Percentiles rank a stretch among this genome's conserved stretches.
Evolutionary conservation across 2,329 filamentous ascomycete species (phyloP).

Genomic region (Aciculosporium take): DNA sequence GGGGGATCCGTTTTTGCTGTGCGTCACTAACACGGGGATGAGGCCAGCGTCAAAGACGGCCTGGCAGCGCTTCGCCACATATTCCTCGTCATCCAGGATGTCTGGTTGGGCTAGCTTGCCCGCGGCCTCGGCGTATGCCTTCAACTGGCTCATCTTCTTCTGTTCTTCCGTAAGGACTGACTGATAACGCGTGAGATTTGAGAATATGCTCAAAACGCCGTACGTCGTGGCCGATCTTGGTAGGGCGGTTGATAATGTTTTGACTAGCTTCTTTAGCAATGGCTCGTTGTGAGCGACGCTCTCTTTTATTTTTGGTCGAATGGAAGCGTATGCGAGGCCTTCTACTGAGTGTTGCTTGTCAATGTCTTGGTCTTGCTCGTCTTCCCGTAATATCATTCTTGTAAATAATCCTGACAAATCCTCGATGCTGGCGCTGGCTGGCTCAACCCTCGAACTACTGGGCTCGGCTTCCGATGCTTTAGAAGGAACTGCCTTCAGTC

Average conservation of each 20-base stretch:
- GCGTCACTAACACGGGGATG: slow-evolving; percentile 61
- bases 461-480: slow-evolving; percentile 24
- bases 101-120: slow-evolving; percentile 50
- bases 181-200: slow-evolving; percentile 70
- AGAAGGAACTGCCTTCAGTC: slow-evolving; percentile 39
- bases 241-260: slow-evolving; percentile 41
- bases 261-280: slow-evolving; percentile 57
- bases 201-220: slow-evolving; percentile 71
- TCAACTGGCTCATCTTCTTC: slow-evolving; percentile 80
- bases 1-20: slow-evolving; percentile 57
- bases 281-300: slow-evolving; percentile 52
- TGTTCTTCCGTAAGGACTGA: slow-evolving; percentile 76
- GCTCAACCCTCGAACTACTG: slow-evolving; percentile 31
- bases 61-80: slow-evolving; percentile 62
- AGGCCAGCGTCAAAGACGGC: slow-evolving; percentile 65
- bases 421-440: slow-evolving; percentile 47
- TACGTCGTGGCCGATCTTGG: slow-evolving; percentile 63
- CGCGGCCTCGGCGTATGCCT: slow-evolving; percentile 81
- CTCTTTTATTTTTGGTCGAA: slow-evolving; percentile 77
- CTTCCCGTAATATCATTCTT: slow-evolving; percentile 48
- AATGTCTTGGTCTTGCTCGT: slow-evolving; percentile 33
- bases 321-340: slow-evolving; percentile 79
- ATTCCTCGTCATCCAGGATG: slow-evolving; percentile 59
- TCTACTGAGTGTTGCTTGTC: slow-evolving; percentile 64
- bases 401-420: slow-evolving; percentile 51